Evolutionary conservation across 768 basidiomycete genomes (phyloP).

Genomic region (Hydnomerulius pinastri): DNA sequence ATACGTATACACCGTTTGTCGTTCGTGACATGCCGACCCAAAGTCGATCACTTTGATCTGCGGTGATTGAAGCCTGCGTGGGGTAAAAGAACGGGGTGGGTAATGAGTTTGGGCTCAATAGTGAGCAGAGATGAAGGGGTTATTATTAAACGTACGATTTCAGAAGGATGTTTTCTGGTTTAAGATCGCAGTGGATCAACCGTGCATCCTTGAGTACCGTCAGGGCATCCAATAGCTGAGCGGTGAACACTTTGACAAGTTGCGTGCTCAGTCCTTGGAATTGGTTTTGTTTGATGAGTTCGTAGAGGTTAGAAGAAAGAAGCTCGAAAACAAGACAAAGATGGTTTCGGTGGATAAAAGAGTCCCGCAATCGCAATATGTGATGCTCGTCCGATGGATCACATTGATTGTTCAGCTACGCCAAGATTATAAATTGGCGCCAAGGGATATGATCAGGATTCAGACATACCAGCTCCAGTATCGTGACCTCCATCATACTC

Average conservation of each 20-base stretch:
- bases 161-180: slow-evolving; percentile 97
- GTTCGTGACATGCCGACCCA: slow-evolving; percentile 97
- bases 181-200: slow-evolving; percentile 97
- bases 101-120: neutral
- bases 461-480: slow-evolving; percentile 83
- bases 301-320: slow-evolving; percentile 95
- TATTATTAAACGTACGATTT: slow-evolving; percentile 67
- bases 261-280: slow-evolving; percentile 97
- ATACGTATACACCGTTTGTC: slow-evolving; percentile 99
- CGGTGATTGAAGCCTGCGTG: slow-evolving; percentile 83
- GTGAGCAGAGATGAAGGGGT: neutral
- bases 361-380: slow-evolving; percentile 91
- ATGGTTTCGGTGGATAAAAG: slow-evolving; percentile 95
- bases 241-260: slow-evolving; percentile 98
- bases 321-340: slow-evolving; percentile 98
- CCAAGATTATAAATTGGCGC: slow-evolving; percentile 2
- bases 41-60: slow-evolving; percentile 99
- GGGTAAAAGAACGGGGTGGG: neutral
- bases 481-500: slow-evolving; percentile 99
- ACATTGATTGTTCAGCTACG: slow-evolving; percentile 89
- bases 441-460: neutral
- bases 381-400: slow-evolving; percentile 97
- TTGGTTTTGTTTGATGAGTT: slow-evolving; percentile 99
- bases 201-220: slow-evolving; percentile 93
- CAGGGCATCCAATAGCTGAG: slow-evolving; percentile 90